Evolutionary conservation across 2,329 filamentous ascomycete species (phyloP).

Genomic region (Beauveria medogensis): DNA sequence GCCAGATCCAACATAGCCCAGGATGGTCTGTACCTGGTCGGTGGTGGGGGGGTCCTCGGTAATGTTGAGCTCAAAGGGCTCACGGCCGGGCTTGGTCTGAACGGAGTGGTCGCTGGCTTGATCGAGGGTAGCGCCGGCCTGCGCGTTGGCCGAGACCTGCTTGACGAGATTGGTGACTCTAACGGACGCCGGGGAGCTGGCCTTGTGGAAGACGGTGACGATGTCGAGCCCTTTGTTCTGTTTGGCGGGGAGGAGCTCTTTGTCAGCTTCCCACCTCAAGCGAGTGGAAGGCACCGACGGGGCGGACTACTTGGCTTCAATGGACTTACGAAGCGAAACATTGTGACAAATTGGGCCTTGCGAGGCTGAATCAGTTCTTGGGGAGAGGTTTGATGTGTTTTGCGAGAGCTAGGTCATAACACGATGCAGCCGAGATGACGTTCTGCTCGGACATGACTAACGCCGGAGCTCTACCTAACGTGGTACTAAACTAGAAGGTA

Average conservation of each 20-base stretch:
- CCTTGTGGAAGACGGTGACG: conserved; percentile 91
- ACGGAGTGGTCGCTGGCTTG: conserved; percentile 59
- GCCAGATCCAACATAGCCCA: conserved; percentile 67
- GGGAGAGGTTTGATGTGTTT: neutral
- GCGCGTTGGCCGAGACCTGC: conserved; percentile 63
- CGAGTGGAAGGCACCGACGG: neutral
- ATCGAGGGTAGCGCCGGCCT: conserved; percentile 61
- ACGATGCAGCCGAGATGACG: neutral
- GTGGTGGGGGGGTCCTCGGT: conserved; percentile 71
- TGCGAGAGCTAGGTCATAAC: neutral
- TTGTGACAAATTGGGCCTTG: conserved; percentile 19
- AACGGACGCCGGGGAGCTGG: conserved; percentile 62
- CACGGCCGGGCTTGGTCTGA: conserved; percentile 46
- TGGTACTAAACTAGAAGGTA: too few relatives aligned
- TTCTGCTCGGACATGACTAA: neutral
- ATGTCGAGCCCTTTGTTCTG: conserved; percentile 80
- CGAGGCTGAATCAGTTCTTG: neutral
- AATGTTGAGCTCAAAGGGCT: conserved; percentile 80
- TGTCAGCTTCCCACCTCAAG: neutral
- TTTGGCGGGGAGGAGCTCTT: neutral
- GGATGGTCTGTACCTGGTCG: conserved; percentile 75
- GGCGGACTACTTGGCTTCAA: neutral
- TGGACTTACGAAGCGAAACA: conserved; percentile 40
- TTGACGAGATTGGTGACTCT: conserved; percentile 71
- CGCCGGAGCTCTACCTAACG: neutral